Percentiles rank a stretch among this genome's conserved stretches.
Evolutionary conservation across 225 moss, liverwort and hornwort species (phyloP).

Genomic region (Marchantia polymorpha): DNA sequence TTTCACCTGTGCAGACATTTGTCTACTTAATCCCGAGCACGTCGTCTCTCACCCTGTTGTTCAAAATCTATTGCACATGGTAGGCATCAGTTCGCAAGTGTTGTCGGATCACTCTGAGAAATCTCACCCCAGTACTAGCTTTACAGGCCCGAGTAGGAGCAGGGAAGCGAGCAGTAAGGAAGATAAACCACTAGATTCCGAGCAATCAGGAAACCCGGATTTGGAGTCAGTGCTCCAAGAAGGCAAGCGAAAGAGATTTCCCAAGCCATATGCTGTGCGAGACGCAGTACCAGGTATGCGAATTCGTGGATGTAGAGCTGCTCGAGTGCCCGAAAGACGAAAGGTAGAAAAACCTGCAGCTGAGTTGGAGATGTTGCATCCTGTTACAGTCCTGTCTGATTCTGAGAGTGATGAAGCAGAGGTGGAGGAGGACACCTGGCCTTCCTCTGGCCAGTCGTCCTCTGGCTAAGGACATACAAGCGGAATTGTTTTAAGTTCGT

Average conservation of each 20-base stretch:
- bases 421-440: no score
- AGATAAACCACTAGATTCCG: no score
- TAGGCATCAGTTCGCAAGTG: not conserved
- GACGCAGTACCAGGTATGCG: slow-evolving; percentile 30
- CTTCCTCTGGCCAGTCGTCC: no score
- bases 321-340: not conserved
- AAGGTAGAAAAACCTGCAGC: no score
- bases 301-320: slow-evolving; percentile 33
- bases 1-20: slow-evolving; percentile 12
- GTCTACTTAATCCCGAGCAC: not conserved
- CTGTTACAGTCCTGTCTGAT: not conserved
- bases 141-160: no score
- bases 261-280: slow-evolving; percentile 26
- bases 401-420: not conserved
- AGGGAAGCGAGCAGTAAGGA: not conserved
- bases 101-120: not conserved
- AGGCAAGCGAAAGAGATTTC: not conserved
- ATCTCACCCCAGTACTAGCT: no score
- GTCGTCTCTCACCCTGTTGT: not conserved
- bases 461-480: no score
- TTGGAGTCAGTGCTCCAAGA: no score
- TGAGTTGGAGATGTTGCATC: not conserved
- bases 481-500: no score
- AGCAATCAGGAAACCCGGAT: not conserved
- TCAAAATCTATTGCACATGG: not conserved